A percentile compares a stretch with the other conserved stretches of the same genome.
phyloP scores from a whole-genome alignment of 2,329 filamentous ascomycete species.

The Nigrospora oryzae region DNA sequence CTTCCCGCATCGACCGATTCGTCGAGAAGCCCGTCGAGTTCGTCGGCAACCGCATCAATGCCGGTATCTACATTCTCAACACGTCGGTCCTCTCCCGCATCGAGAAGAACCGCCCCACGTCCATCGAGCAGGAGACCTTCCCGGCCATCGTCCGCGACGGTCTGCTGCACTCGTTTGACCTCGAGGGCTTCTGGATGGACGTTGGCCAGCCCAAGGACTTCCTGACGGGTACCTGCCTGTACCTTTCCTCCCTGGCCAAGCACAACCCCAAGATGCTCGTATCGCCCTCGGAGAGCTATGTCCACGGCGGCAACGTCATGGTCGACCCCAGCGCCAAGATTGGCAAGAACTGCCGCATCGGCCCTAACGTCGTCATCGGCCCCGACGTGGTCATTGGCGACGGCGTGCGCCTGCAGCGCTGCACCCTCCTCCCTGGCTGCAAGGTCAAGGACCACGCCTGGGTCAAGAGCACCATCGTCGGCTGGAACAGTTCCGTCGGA shows the following conservation, averaged over 20 bases:
- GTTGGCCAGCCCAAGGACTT: slow-evolving; percentile 99
- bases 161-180: slow-evolving; percentile 88
- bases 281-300: slow-evolving; percentile 64
- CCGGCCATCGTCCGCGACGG: slow-evolving; percentile 85
- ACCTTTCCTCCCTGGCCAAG: slow-evolving; percentile 88
- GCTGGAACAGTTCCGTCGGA: slow-evolving; percentile 95
- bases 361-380: slow-evolving; percentile 93
- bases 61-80: slow-evolving; percentile 97
- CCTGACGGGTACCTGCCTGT: slow-evolving; percentile 89
- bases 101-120: slow-evolving; percentile 82
- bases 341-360: slow-evolving; percentile 96
- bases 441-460: slow-evolving; percentile 98
- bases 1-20: slow-evolving; percentile 92
- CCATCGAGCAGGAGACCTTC: slow-evolving; percentile 99
- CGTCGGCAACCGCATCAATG: slow-evolving; percentile 97
- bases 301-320: slow-evolving; percentile 91
- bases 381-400: slow-evolving; percentile 89
- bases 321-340: slow-evolving; percentile 93
- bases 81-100: slow-evolving; percentile 84
- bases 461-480: slow-evolving; percentile 97
- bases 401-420: slow-evolving; percentile 87
- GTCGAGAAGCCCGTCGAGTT: slow-evolving; percentile 99
- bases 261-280: slow-evolving; percentile 79
- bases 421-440: slow-evolving; percentile 77
- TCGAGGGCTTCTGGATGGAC: slow-evolving; percentile 99